Percentiles rank a stretch among this genome's conserved stretches.
Conservation (phyloP, 2,329 filamentous ascomycete genomes). For the Penicillium sp. region DNA sequence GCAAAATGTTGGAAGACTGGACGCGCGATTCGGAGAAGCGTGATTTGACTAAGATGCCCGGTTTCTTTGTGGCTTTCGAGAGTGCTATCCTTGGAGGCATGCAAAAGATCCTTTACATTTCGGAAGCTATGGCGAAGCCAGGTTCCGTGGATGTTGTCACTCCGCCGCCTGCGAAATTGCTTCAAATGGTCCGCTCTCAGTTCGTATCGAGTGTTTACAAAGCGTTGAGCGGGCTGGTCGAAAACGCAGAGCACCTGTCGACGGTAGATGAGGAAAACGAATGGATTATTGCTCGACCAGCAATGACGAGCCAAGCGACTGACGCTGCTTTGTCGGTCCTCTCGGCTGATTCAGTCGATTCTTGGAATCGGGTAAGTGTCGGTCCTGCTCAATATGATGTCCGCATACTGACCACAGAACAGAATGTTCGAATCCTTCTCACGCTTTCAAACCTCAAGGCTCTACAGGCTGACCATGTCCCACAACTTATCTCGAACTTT, state of each 20-base stretch:
- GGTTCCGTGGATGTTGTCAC: slow-evolving; percentile 74
- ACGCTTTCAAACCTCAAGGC: slow-evolving; percentile 89
- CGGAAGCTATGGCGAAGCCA: slow-evolving; percentile 74
- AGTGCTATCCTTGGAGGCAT: slow-evolving; percentile 76
- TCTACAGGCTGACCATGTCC: slow-evolving; percentile 77
- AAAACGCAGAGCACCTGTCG: slow-evolving; percentile 81
- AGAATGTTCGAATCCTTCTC: slow-evolving; percentile 90
- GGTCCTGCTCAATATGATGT: neutral
- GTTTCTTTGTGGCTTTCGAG: slow-evolving; percentile 81
- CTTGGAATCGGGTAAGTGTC: slow-evolving; percentile 50
- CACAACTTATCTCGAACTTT: slow-evolving; percentile 85
- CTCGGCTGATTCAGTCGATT: slow-evolving; percentile 51
- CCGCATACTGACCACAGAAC: slow-evolving; percentile 16
- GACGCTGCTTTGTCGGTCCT: slow-evolving; percentile 41
- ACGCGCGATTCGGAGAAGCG: slow-evolving; percentile 74
- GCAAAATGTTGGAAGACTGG: slow-evolving; percentile 93
- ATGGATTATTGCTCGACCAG: slow-evolving; percentile 48
- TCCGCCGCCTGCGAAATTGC: slow-evolving; percentile 78
- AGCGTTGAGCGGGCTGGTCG: slow-evolving; percentile 90
- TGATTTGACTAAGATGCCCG: slow-evolving; percentile 88
- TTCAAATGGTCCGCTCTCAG: slow-evolving; percentile 86
- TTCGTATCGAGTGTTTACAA: slow-evolving; percentile 95
- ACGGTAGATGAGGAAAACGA: slow-evolving; percentile 57
- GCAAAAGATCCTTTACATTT: slow-evolving; percentile 93
- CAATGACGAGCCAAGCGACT: slow-evolving; percentile 24